Base-by-base conservation (phyloP, 192 early-diverging fungal species). In the Coemansia sp. region DNA sequence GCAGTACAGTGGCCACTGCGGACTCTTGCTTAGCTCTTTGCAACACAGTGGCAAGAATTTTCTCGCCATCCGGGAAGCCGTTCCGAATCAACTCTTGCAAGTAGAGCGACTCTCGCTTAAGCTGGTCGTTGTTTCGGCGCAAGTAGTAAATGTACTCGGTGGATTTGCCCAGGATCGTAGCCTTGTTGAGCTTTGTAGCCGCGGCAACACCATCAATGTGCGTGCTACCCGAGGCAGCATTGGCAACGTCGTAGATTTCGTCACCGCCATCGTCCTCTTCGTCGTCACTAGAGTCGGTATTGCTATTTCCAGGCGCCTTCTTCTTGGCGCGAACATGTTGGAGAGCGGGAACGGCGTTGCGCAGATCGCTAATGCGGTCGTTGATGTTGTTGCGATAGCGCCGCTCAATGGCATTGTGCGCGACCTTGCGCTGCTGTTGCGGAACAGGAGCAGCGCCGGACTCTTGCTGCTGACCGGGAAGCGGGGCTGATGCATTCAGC, bases 361-460 rank as follows among this genome's bases (percentile, higher is more conserved):
- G 90, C 12, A 98, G 84, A 41, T 96, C 94, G 38, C 87, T 80
- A 42, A 98, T 96, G 21, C 95, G 87, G 65, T 96, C 92, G 83
- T 98, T 98, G 72, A 98, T 94, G 84, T 98, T 98, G 79, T 95
- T 96, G 59, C 95, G 86, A 76, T 98, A 98, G 45, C 92, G 86
- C 28, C 91, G 86, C 74, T 98, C 95, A 33, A 98, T 95, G 2
- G 93, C 94, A 64, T 96, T 98, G 74, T 98, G 95, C 2, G 95
- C 93, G 13, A 93, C 91, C 72, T 95, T 96, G 71, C 94, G 93
- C 62, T 90, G 87, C 56, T 88, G 81, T 37, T 86, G 83, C 5
- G 48, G 48, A 14, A 52, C 48, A 14, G 48, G 48, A 11, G 23
- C 35, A 28, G 33, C 9, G 11, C 25, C 26, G 20, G 48, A 52